Evolutionary conservation across 2,329 filamentous ascomycete species (phyloP), one percentile per base, ranked within the genome.

Genomic region (Diplodia sapinea): DNA sequence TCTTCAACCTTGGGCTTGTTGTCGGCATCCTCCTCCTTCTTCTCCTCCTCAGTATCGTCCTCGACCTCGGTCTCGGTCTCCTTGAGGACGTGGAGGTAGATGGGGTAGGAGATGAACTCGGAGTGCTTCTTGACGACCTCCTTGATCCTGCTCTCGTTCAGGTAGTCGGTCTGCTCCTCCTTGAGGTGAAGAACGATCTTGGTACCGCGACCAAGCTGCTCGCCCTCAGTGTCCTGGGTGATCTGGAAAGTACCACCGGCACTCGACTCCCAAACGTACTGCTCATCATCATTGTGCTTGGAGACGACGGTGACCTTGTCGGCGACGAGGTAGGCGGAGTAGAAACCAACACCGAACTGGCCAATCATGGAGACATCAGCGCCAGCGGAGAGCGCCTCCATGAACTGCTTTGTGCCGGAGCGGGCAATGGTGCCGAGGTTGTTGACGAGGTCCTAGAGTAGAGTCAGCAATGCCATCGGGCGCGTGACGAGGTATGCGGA

Each of bases 101-200:
- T 99, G 80, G 95, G 95, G 89, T 99, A 99, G 63, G 95, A 98
- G 87, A 99, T 99, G 89, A 99, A 99, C 87, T 99, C 95, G 80
- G 95, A 98, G 91, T 99, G 95, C 92, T 99, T 99, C 93, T 98
- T 98, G 88, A 99, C 94, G 74, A 99, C 94, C 88, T 99, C 95
- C 92, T 99, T 99, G 88, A 99, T 91, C 88, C 94, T 95, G 87
- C 88, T 88, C 91, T 99, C 95, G 84, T 98, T 96, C 74, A 98
- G 87, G 89, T 97, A 99, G 83, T 98, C 95, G 73, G 86, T 87
- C 88, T 99, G 95, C 89, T 99, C 95, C 76, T 99, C 95, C 92
- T 99, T 99, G 79, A 99, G 88, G 88, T 98, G 92, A 70, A 99
- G 93, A 83, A 98, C 90, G 82, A 99, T 96, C 89, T 96, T 94